These are phyloP conservation scores for Clavaria fumosa DNA, from an alignment of 768 basidiomycete species.

Conservation along the genomic window DNA sequence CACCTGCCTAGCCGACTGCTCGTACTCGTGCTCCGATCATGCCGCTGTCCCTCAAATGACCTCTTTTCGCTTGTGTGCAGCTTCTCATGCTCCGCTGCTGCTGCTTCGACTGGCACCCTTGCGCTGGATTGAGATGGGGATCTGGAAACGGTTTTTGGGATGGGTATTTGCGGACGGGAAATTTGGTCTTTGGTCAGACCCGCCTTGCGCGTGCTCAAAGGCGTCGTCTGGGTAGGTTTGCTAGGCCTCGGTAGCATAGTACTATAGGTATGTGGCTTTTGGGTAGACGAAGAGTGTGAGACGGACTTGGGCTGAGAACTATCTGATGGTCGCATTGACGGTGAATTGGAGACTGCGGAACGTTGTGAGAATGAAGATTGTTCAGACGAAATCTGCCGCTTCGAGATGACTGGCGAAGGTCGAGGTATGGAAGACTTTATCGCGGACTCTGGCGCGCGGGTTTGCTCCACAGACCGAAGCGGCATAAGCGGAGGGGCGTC, in stretches of 20 bases:
- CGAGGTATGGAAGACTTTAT: no score
- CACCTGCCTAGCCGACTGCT: constrained; percentile 1
- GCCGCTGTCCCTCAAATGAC: constrained; percentile 14
- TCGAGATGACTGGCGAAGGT: no score
- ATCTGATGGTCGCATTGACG: background rate
- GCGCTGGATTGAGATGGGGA: constrained; percentile 20
- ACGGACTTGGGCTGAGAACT: background rate
- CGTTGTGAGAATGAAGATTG: no score
- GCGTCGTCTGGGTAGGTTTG: background rate
- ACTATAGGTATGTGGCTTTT: background rate
- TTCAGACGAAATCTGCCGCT: no score
- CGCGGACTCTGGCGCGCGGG: no score
- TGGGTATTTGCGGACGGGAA: no score
- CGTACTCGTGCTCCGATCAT: background rate
- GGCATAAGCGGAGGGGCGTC: no score
- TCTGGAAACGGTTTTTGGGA: constrained; percentile 20
- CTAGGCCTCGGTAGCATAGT: background rate
- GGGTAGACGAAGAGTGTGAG: background rate
- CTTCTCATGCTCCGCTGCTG: constrained; percentile 19
- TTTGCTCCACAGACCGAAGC: no score
- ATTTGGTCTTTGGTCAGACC: no score
- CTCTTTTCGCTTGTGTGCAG: constrained; percentile 7
- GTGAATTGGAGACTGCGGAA: background rate
- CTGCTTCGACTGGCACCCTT: constrained; percentile 23
- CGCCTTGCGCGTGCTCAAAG: no score